These are phyloP conservation scores for Lachnellula willkommii DNA, from an alignment of 2,329 filamentous ascomycete genomes.

Conservation along the genomic window DNA sequence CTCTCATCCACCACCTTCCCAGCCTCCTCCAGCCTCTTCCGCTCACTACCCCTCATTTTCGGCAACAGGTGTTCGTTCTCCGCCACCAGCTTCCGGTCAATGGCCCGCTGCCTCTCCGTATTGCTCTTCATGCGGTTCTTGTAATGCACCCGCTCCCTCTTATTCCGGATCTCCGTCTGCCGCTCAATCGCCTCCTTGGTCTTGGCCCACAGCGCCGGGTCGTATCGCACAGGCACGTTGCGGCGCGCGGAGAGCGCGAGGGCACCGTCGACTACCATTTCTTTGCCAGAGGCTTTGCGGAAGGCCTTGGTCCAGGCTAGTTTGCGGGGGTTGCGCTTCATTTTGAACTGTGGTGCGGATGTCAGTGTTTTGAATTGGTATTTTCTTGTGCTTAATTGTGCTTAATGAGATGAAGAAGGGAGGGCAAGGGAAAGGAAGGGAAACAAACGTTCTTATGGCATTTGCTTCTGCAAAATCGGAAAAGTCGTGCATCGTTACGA, in stretches of 20 bases:
- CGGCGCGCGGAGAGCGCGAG: conserved; percentile 87
- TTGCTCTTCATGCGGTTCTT: conserved; percentile 90
- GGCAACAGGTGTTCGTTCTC: conserved; percentile 91
- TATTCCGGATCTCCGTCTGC: conserved; percentile 75
- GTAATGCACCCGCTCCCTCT: conserved; percentile 88
- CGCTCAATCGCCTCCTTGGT: conserved; percentile 91
- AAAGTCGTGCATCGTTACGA: conserved; percentile 40
- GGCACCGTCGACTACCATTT: conserved; percentile 88
- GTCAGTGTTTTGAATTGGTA: neutral
- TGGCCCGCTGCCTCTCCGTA: conserved; percentile 71
- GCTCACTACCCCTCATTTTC: conserved; percentile 60
- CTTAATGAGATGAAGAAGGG: neutral
- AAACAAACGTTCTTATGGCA: conserved; percentile 38
- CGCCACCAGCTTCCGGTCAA: conserved; percentile 80
- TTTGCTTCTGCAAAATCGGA: conserved; percentile 51
- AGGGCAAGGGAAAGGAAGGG: neutral
- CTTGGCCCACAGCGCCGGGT: conserved; percentile 81
- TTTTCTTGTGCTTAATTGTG: neutral
- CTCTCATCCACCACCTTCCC: conserved; percentile 46
- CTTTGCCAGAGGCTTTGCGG: conserved; percentile 76
- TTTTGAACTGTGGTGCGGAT: conserved; percentile 64
- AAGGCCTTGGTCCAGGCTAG: conserved; percentile 96
- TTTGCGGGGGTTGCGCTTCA: conserved; percentile 97
- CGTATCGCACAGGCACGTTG: conserved; percentile 93
- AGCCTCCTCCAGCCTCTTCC: conserved; percentile 51